Evolutionary conservation across 768 basidiomycete species (phyloP), one percentile per base, ranked within the genome.

Genomic region (Boletus rubescentipes): DNA sequence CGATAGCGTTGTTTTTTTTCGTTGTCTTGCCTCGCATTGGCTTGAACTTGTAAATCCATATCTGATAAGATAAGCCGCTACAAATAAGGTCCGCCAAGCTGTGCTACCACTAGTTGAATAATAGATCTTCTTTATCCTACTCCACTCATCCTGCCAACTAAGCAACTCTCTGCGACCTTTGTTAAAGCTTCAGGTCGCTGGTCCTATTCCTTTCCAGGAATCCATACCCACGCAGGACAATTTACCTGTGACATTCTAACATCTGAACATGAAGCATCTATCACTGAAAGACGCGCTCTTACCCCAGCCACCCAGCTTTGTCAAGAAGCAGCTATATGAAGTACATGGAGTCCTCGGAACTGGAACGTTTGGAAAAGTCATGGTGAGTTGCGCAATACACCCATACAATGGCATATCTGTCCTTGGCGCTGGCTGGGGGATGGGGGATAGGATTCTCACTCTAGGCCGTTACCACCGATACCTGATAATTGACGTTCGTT

Each of bases 311-410:
- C 79, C 89, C 0, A 92, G 89, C 51, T 95, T 91, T 67, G 72
- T 68, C 58, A 94, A 94, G 80, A 97, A 96, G 78, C 91, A 88
- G 70, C 66, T 77, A 21, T 92, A 93, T 61, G 86, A 86, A 55
- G 72, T 89, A 1, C 83, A 88, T 54, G 79, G 86, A 29, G 77
- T 84, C 5, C 75, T 95, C 5, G 94, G 94, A 5, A 79, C 79
- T 14, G 94, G 94, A 4, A 86, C 92, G 0, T 97, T 96, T 72
- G 94, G 94, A 23, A 91, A 92, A 67, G 96, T 98, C 44, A 79
- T 93, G 69, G 88, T 91, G 63, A 73, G 75, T 73, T 16, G 40
- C 49, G 67, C 67, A 18, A 30, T 36, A 23, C 29, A 14, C 18
- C 4, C 44, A 36, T 45, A 7, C 18, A 15, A 31, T 21, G 7